Evolutionary conservation across 2,329 filamentous ascomycete species (phyloP).

Genomic region (Neophaeococcomyces mojaviensis): DNA sequence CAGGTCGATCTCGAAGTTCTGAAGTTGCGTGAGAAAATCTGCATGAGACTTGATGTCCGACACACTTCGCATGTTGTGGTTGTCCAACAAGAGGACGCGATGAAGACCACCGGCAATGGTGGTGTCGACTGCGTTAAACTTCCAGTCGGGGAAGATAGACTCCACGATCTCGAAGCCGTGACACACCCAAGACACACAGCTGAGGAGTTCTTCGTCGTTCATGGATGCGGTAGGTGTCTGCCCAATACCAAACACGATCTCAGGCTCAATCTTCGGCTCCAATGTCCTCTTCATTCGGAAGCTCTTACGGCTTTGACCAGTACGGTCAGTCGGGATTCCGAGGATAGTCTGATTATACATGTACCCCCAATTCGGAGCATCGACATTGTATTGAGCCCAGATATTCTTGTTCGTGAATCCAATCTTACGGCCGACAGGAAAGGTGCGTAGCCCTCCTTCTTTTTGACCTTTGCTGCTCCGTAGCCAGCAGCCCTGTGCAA

Average conservation of each 20-base stretch:
- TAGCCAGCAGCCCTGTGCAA: neutral
- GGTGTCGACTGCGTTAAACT: neutral
- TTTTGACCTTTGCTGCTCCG: neutral
- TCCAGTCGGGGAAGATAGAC: neutral
- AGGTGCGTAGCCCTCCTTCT: neutral
- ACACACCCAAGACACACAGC: neutral
- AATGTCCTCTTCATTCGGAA: neutral
- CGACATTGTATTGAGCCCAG: neutral
- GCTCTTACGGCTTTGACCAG: too few relatives aligned
- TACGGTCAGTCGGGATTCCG: neutral
- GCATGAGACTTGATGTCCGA: neutral
- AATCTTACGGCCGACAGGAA: conserved; percentile 1
- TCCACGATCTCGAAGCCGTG: neutral
- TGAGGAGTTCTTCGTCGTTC: neutral
- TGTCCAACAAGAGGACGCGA: neutral
- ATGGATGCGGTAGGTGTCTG: neutral
- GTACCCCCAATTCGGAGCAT: neutral
- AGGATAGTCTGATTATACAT: neutral
- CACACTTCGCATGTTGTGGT: neutral
- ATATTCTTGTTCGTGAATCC: conserved; percentile 2
- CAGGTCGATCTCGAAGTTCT: neutral
- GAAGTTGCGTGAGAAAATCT: neutral
- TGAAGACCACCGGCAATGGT: neutral
- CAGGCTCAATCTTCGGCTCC: neutral
- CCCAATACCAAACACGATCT: neutral